These are phyloP conservation scores for Pterocarpus macrocarpus DNA, from an alignment of 306 rosid species.

Conservation along the genomic window DNA sequence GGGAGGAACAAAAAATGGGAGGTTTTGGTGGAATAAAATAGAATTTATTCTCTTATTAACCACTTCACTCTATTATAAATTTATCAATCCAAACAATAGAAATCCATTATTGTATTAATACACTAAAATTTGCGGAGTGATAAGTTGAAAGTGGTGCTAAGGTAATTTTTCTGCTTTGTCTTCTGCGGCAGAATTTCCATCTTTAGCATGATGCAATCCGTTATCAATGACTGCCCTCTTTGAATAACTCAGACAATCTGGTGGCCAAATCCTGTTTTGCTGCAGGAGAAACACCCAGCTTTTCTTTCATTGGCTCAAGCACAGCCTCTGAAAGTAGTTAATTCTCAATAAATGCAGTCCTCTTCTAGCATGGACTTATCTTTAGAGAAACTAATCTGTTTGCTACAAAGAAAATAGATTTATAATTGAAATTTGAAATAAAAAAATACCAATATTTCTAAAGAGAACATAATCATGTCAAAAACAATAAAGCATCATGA, in stretches of 20 bases:
- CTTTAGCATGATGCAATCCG: neutral
- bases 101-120: neutral
- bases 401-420: neutral
- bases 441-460: neutral
- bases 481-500: neutral
- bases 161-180: neutral
- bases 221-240: neutral
- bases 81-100: too few species aligned
- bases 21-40: too few species aligned
- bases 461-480: neutral
- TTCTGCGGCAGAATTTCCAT: neutral
- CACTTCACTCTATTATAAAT: too few species aligned
- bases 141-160: neutral
- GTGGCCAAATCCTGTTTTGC: constrained; percentile 70
- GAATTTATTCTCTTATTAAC: too few species aligned
- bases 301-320: constrained; percentile 75
- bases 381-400: constrained; percentile 76
- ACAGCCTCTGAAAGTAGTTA: constrained; percentile 73
- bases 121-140: neutral
- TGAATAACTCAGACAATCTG: constrained; percentile 59
- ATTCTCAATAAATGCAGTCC: constrained; percentile 60
- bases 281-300: constrained; percentile 81
- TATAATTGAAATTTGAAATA: neutral
- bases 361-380: constrained; percentile 68
- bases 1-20: too few species aligned